Percentiles rank a stretch among this genome's conserved stretches.
phyloP scores from a whole-genome alignment of 805 yeast genomes.

The Kodamaea fukazawae region DNA sequence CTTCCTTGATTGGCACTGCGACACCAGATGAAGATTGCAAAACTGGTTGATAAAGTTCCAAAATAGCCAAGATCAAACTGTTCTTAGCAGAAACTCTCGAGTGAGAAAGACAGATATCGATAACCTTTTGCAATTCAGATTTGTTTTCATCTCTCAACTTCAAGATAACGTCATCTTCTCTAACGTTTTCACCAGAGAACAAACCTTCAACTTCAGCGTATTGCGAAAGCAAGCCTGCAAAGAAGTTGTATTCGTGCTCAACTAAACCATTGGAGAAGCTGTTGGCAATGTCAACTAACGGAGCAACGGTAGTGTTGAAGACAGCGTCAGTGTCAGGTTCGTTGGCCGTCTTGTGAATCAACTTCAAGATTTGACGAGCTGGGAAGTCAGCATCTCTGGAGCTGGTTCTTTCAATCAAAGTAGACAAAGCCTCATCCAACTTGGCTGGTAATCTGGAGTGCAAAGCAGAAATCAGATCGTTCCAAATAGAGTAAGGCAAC shows the following conservation, averaged over 20 bases:
- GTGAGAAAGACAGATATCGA: constrained; percentile 77
- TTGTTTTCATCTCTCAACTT: constrained; percentile 84
- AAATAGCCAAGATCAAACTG: constrained; percentile 80
- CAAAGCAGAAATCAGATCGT: constrained; percentile 76
- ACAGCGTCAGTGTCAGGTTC: constrained; percentile 52
- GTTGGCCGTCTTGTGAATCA: constrained; percentile 58
- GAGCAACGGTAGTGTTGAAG: constrained; percentile 62
- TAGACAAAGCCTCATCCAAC: constrained; percentile 64
- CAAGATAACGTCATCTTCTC: constrained; percentile 89
- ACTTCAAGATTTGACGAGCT: constrained; percentile 74
- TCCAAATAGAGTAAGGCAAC: constrained; percentile 94
- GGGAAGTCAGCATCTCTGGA: constrained; percentile 85
- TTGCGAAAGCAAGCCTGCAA: constrained; percentile 65
- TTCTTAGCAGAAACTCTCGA: constrained; percentile 92
- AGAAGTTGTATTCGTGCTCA: constrained; percentile 78
- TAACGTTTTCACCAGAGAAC: constrained; percentile 70
- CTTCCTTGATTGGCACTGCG: constrained; percentile 63
- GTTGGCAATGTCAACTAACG: constrained; percentile 67
- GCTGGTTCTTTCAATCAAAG: constrained; percentile 63
- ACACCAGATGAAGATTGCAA: constrained; percentile 65
- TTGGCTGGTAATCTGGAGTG: constrained; percentile 85
- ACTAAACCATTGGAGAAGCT: constrained; percentile 72
- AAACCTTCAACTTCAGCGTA: constrained; percentile 76
- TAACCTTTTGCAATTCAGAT: constrained; percentile 70
- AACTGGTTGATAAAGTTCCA: constrained; percentile 76